Base-by-base conservation (phyloP, 139 green algal genomes). In the Medakamo hakoo region DNA sequence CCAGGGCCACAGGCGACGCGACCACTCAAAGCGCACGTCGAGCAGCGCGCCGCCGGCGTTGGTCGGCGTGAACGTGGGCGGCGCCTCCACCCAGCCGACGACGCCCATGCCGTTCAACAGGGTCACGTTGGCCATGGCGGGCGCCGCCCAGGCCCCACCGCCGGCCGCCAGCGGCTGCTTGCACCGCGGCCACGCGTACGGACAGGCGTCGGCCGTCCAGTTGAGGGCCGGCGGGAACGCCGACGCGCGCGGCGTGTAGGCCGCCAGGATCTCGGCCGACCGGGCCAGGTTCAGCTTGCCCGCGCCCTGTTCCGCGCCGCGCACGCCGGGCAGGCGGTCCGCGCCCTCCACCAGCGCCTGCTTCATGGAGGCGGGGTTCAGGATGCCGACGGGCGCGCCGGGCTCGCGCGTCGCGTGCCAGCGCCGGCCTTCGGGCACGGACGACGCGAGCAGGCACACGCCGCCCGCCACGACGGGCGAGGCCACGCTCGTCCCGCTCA, bases 341-440 rank as follows among this genome's bases (percentile, higher is more conserved):
- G 91, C 90, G 27, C 93, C 90, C 68, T 98, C 89, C 59, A 98
- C 78, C 60, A 99, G 78, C 22, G 87, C 89, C 76, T 99, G 93
- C 79, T 99, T 99, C 91, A 99, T 98, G 64, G 73, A 84, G 1
- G 86, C 93, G 0, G 93, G 93, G 82, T 98, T 99, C n/a, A 99
- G 78, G 23, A 95, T 63, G 61, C 61, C 3, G 4, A n/a, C 16
- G 30, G 59, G 4, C 28, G 4, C 26, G 23, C 28, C 25, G 16
- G 19, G 28, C 60, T 24, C 21, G 31, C 57, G 30, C 25, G 9
- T 5, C 25, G 20, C 62, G 49, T 58, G 24, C 40, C 80, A 91
- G 55, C 90, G 75, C 40, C 60, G 40, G 1, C 73, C 77, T 55
- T 85, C 73, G 0, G 90, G 86, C 27, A 98, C 76, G 0, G 83